These are phyloP conservation scores for Bathelium albidoporum DNA, from an alignment of 495 filamentous ascomycete genomes.

Conservation along the genomic window DNA sequence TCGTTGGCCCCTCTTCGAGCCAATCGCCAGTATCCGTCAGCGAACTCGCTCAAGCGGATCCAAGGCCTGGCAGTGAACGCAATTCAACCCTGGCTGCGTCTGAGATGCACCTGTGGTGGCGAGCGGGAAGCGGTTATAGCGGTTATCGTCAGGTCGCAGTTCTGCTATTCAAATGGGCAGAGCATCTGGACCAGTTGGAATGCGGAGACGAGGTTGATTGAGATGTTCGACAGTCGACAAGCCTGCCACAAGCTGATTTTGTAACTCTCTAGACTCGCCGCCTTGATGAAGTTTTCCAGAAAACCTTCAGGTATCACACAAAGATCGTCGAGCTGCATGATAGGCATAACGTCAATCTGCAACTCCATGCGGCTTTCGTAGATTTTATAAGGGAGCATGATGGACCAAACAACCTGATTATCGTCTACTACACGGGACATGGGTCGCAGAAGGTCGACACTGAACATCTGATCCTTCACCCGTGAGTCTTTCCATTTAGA, in stretches of 20 bases:
- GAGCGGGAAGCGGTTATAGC: neutral
- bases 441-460: neutral
- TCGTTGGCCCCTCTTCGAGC: neutral
- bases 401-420: constrained; percentile 9
- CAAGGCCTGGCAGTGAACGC: neutral
- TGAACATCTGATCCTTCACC: neutral
- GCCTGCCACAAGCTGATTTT: neutral
- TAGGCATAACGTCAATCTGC: neutral
- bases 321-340: constrained; percentile 6
- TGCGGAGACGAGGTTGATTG: constrained; percentile 1
- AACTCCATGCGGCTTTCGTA: neutral
- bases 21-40: neutral
- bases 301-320: constrained; percentile 3
- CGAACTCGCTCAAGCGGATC: neutral
- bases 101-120: constrained; percentile 1
- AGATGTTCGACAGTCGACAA: neutral
- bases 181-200: neutral
- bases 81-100: neutral
- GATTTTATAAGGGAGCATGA: constrained; percentile 1
- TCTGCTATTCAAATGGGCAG: constrained; percentile 1
- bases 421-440: constrained; percentile 12
- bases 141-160: neutral
- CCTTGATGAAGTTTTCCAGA: constrained; percentile 3
- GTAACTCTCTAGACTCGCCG: neutral
- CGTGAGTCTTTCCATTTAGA: neutral